Evolutionary conservation across 345 rosid genomes (phyloP), one percentile per base, ranked within the genome.

Genomic region (Eucalyptus lansdowneana): DNA sequence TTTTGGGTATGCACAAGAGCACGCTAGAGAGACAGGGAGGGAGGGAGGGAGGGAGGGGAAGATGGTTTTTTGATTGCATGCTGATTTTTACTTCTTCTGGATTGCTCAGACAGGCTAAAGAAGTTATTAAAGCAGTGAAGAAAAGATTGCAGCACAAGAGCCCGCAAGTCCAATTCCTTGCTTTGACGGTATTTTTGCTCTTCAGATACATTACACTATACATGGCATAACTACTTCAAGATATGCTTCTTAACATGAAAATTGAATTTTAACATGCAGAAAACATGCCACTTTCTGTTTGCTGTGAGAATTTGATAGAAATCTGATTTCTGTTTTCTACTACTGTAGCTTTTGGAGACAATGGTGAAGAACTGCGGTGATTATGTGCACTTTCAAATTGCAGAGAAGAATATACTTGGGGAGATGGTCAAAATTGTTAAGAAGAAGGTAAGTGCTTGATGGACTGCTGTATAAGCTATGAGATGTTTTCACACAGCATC

Each of bases 361-460:
- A 93, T 97, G 97, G 97, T 98, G 87, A 97, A 97, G 94, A 98
- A 98, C 91, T 98, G 99, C 76, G 98, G 99, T 89, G 99, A 97
- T 88, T 92, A 89, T 89, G 94, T 97, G 88, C 99, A 97, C 91
- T 95, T 93, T 91, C 99, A 96, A 93, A 96, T 97, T 92, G 96
- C 95, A 2, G 99, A 98, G 91, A 97, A 94, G 89, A 96, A 95
- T 89, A 89, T 98, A 47, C 89, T 96, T 86, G 97, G 97, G 24
- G 99, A 96, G 90, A 95, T 98, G 99, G 96, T 97, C 86, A 96
- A 95, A 91, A 95, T 96, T 91, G 98, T 95, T 54, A 97, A 91
- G 92, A 97, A 96, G 92, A 96, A 94, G 99, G 98, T 97, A 89
- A 67, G 42, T 72, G n/a, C 65, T 60, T 47, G 25, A 37, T 87